These are phyloP conservation scores for Aegilops umbellulata DNA, from an alignment of 176 grass and related monocot species.

Conservation along the genomic window DNA sequence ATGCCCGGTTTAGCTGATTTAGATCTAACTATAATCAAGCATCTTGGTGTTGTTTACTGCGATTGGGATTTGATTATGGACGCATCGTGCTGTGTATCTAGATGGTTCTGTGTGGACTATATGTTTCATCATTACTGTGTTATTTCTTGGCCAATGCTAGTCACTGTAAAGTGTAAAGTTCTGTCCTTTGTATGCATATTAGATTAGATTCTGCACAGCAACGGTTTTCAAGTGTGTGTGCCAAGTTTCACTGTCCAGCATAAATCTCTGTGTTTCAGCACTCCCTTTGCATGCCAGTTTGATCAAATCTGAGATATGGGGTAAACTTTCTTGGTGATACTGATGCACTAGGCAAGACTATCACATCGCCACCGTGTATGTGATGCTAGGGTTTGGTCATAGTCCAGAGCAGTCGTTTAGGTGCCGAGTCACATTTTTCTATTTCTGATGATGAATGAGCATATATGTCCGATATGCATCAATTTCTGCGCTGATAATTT, in stretches of 20 bases:
- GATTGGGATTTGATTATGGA: not conserved
- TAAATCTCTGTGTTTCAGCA: not conserved
- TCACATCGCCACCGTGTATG: not conserved
- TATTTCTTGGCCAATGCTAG: not conserved
- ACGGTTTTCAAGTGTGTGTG: not conserved
- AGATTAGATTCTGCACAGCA: not conserved
- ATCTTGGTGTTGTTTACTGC: not conserved
- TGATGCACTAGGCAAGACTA: not conserved
- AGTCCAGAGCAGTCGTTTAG: not conserved
- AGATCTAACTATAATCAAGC: not conserved
- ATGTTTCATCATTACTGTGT: not conserved
- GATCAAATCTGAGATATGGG: not conserved
- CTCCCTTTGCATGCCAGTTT: not conserved
- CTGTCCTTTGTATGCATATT: not conserved
- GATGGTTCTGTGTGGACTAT: not conserved
- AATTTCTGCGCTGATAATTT: slow-evolving; percentile 7
- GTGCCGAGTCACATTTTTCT: not conserved
- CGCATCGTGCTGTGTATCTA: not conserved
- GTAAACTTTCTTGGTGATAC: not conserved
- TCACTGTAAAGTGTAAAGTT: not conserved
- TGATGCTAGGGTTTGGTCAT: not conserved
- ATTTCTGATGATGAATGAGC: slow-evolving; percentile 1
- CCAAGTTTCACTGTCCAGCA: not conserved
- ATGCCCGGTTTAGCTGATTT: not conserved
- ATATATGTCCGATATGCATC: not conserved